phyloP scores from a whole-genome alignment of 108 stramenopile species.

The Cyclotella kingstonii region DNA sequence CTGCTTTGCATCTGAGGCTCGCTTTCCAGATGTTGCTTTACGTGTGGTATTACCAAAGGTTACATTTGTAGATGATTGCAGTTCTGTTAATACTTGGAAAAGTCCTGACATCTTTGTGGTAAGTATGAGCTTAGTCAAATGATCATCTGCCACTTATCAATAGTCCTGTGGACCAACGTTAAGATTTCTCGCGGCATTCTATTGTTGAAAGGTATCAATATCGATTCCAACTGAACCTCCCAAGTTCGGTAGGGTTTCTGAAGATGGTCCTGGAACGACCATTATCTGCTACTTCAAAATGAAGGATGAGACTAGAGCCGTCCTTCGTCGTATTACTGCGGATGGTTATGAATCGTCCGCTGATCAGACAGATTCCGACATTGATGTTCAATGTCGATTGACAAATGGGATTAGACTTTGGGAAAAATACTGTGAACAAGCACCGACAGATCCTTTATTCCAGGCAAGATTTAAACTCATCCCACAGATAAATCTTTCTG shows the following conservation, averaged over 20 bases:
- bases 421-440: constrained; percentile 72
- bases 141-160: no score
- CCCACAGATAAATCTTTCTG: constrained; percentile 63
- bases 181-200: no score
- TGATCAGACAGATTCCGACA: constrained; percentile 35
- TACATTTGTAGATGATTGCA: constrained; percentile 38
- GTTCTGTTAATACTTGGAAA: constrained; percentile 62
- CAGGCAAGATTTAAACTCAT: constrained; percentile 80
- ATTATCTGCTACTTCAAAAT: constrained; percentile 71
- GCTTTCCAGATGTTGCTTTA: constrained; percentile 63
- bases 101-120: constrained; percentile 71
- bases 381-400: constrained; percentile 54
- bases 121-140: no score
- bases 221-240: constrained; percentile 83
- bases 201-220: constrained; percentile 39
- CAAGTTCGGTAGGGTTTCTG: constrained; percentile 41
- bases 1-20: constrained; percentile 62
- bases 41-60: constrained; percentile 63
- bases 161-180: no score
- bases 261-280: constrained; percentile 75
- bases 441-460: constrained; percentile 65
- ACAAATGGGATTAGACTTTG: constrained; percentile 79
- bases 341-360: constrained; percentile 59
- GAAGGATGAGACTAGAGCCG: constrained; percentile 73
- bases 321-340: constrained; percentile 75